A percentile compares a stretch with the other conserved stretches of the same genome.
Evolutionary conservation across 2,329 filamentous ascomycete species (phyloP).

Genomic region (Clarireedia monteithiana): DNA sequence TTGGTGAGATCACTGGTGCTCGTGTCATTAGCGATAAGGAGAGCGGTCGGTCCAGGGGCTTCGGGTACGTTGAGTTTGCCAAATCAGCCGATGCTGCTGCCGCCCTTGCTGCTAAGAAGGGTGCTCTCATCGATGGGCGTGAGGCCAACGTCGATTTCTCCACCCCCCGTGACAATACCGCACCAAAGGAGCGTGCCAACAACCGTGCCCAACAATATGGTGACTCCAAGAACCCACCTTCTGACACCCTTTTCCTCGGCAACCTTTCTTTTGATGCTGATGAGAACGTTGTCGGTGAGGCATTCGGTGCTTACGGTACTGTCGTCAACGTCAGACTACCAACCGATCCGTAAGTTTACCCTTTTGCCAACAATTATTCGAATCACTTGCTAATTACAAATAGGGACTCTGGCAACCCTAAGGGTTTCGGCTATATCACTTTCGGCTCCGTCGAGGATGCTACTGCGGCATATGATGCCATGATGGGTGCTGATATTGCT

Average conservation of each 20-base stretch:
- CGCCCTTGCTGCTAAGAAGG: slow-evolving; percentile 58
- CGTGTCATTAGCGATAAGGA: slow-evolving; percentile 62
- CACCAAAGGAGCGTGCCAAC: slow-evolving; percentile 41
- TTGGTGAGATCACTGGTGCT: slow-evolving; percentile 55
- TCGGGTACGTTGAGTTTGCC: slow-evolving; percentile 66
- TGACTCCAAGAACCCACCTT: slow-evolving; percentile 55
- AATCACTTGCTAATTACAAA: slow-evolving; percentile 20
- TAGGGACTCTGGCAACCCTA: slow-evolving; percentile 55
- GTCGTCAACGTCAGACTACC: slow-evolving; percentile 62
- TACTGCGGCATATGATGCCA: slow-evolving; percentile 50
- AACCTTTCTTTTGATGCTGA: slow-evolving; percentile 64
- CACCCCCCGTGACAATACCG: slow-evolving; percentile 46
- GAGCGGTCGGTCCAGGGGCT: slow-evolving; percentile 61
- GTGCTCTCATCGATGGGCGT: slow-evolving; percentile 57
- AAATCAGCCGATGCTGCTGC: slow-evolving; percentile 51
- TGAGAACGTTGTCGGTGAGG: slow-evolving; percentile 54
- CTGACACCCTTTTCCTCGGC: slow-evolving; percentile 63
- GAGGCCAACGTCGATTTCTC: slow-evolving; percentile 64
- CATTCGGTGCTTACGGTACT: slow-evolving; percentile 54
- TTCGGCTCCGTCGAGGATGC: slow-evolving; percentile 62
- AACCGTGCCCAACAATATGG: slow-evolving; percentile 49
- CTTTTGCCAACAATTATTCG: background rate
- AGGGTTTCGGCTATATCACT: slow-evolving; percentile 70
- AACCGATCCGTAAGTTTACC: slow-evolving; percentile 46
- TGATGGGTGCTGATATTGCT: slow-evolving; percentile 55